Evolutionary conservation across 768 basidiomycete species (phyloP), one percentile per base, ranked within the genome.

Genomic region (Boletus rex-veris): DNA sequence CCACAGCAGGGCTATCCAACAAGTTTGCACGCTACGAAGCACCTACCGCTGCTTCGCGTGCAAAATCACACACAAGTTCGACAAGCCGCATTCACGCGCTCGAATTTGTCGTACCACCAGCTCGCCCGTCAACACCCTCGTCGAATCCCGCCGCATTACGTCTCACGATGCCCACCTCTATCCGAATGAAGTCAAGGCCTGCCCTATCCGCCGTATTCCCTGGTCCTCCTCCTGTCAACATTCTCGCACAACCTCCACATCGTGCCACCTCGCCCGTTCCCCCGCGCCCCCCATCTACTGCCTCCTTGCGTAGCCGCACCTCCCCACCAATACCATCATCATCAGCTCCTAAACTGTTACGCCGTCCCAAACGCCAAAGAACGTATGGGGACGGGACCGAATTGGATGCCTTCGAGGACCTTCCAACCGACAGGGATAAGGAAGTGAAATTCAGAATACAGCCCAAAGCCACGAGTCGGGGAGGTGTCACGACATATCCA

Each of bases 371-470:
- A 71, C 86, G 89, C 37, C 80, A 79, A 57, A 77, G 83, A 48
- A 81, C 81, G 14, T 93, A 86, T 63, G 90, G 90, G 6, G 89
- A 92, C 64, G 94, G 94, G 14, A 93, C 91, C 10, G 94, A 96
- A 68, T 74, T 97, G 48, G 94, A 97, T 63, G 83, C 71, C 4
- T 80, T 97, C 53, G 94, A 95, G 26, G 94, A 97, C 68, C 79
- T 96, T 39, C 85, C 85, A 7, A 90, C 91, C 10, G 88, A 94
- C 64, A 78, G 89, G 44, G 91, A 93, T 46, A 86, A 88, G 63
- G 89, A 92, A 70, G 79, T 81, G 48, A 80, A 75, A 39, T 93
- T 79, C 67, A 83, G 83, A 51, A 84, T 92, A 10, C 84, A 87
- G 57, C 87, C 90, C 24, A 90, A 85, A 68, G 79, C 65, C 76